Conservation (phyloP, 176 grass and related monocot genomes). For the Lolium perenne region DNA sequence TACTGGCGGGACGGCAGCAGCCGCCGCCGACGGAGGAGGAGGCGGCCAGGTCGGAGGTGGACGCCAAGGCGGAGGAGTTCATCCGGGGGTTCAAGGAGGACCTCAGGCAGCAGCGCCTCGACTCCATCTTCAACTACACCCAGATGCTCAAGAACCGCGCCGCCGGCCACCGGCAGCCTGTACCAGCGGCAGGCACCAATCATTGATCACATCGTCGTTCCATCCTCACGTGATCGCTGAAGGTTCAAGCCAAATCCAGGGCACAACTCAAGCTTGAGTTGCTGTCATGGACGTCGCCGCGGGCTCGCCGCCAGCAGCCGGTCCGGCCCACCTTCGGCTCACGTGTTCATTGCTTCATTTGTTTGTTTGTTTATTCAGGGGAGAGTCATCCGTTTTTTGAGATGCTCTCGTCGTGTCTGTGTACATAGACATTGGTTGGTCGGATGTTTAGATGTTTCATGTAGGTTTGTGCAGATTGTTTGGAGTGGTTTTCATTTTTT, state of each 20-base stretch:
- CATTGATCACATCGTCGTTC: neutral
- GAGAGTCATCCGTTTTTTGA: neutral
- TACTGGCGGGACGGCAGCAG: slow-evolving; percentile 19
- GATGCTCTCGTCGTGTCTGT: neutral
- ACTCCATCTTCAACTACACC: slow-evolving; percentile 67
- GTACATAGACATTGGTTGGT: neutral
- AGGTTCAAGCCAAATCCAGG: neutral
- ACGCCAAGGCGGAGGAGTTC: slow-evolving; percentile 54
- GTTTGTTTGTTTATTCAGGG: neutral
- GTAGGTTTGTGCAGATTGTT: neutral
- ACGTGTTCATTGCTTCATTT: slow-evolving; percentile 20
- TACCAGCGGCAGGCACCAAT: neutral
- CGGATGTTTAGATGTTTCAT: neutral
- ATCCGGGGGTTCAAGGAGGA: slow-evolving; percentile 44
- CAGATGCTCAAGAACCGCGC: slow-evolving; percentile 55
- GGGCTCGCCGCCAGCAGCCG: neutral
- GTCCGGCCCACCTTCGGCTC: neutral
- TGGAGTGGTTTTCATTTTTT: neutral
- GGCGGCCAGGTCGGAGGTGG: slow-evolving; percentile 40
- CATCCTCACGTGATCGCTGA: neutral
- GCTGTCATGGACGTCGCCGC: neutral
- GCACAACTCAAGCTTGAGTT: neutral
- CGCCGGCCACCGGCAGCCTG: neutral
- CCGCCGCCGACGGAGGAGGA: slow-evolving; percentile 29
- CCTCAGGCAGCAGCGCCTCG: slow-evolving; percentile 48